Evolutionary conservation across 1,139 yeast genomes (phyloP), one percentile per base, ranked within the genome.

Genomic region (Lodderomyces jiufengensis): DNA sequence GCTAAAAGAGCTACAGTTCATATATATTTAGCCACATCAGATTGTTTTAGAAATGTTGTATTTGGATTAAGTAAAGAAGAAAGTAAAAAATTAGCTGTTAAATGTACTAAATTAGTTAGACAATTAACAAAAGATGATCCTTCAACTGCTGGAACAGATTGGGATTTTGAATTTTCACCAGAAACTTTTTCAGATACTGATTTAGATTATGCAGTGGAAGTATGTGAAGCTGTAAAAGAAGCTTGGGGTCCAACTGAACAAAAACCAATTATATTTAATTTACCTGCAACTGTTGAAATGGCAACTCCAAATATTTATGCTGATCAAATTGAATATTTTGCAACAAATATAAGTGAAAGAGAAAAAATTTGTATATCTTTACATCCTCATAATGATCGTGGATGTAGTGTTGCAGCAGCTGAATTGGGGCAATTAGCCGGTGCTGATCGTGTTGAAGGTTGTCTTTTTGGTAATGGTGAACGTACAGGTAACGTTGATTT

Each of bases 231-330:
- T n/a, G 97, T 92, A 33, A 86, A 86, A 63, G 68, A 69, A 21
- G 97, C 92, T 7, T 92, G 98, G 98, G 88, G 70, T 42, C 97
- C 97, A 36, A 63, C 85, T 5, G 80, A 49, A 23, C 92, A 84
- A 41, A 73, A 77, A 47, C 96, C 96, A 42, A 87, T 92, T 50
- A 87, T 92, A 49, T 90, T 92, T 73, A 92, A 92, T 67, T 73
- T 92, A 51, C 98, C 98, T 9, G 97, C 98, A 29, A 92, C 98
- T n/a, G 97, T 92, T 27, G 98, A 92, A 67, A 84, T 90, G 75
- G 70, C 95, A 18, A 77, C 94, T 29, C 98, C 97, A 44, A 92
- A 92, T 59, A 80, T 90, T 30, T 92, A 87, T 54, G 98, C 97
- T 36, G 97, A 92, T 63, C 97, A 90, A 68, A 80, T 92, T 46